Base-by-base conservation (phyloP, 176 grass and related monocot species). In the Bromus sterilis region DNA sequence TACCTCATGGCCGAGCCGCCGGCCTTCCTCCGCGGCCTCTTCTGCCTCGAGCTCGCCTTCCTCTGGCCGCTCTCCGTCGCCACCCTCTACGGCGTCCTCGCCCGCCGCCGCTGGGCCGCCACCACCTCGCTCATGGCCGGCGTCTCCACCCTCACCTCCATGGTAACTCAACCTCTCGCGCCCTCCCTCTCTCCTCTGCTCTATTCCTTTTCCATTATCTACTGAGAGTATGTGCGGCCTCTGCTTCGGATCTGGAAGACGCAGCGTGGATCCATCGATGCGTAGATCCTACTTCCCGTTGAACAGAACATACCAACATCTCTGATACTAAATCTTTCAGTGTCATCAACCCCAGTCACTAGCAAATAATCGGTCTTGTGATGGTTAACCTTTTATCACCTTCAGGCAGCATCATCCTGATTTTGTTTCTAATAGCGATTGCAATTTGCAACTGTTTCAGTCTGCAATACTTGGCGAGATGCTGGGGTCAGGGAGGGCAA, bases 41-140 rank as follows among this genome's bases (percentile, higher is more conserved):
- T 89, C 39, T 87, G 80, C 88, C 31, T 91, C 7, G 91, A 85
- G 46, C 80, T 97, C 73, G 57, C 66, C 66, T 82, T 93, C 74
- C 86, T 89, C 31, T 97, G 88, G 86, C 91, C 88, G 0, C 77
- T 93, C 20, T 68, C 58, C 78, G 5, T 93, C 2, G 83, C 80
- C 30, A 97, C 86, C 13, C 1, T 93, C 69, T 97, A 97, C 30
- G 81, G 86, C 21, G 25, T 97, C 72, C 69, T 91, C 40, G 62
- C 78, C 32, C 81, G 74, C 6, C 71, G 83, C 62, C 69, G 58
- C 26, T 89, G 83, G 94, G 59, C 56, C 4, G 57, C 81, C 59
- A 64, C 86, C 28, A 93, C 90, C 71, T 90, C 90, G 33, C 87
- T 93, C 83, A 87, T 93, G 86, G 80, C 80, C 18, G 88, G 90